Base-by-base conservation (phyloP, 768 basidiomycete species). In the Boletus coccyginus region DNA sequence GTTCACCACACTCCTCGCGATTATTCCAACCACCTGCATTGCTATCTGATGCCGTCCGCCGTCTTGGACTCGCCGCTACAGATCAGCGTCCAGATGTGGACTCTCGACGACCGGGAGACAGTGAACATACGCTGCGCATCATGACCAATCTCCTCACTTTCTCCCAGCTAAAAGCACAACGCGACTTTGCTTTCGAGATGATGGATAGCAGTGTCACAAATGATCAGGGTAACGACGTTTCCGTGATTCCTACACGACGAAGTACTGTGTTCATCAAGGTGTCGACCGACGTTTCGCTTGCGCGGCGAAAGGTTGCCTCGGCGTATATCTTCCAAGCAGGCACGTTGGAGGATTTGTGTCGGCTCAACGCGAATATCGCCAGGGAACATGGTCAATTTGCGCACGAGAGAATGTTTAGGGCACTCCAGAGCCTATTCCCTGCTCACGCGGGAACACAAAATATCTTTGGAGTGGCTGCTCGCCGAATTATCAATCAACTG, bases 121-220 rank as follows among this genome's bases (percentile, higher is more conserved):
- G 78, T 11, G 77, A 81, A 49, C 82, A 83, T 61, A 85, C 88
- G 32, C 66, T 86, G n/a, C 82, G 86, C 14, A 82, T 88, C 57
- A 88, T 90, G 88, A 89, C 88, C 5, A 89, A 88, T 63, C 73
- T 91, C 2, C 75, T 90, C 53, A 83, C 85, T 0, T 77, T 84
- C 53, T 81, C 84, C 13, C 81, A 79, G 55, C 76, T 78, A 39
- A 66, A 69, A 42, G 64, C 59, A 5, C 64, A 73, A 12, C 71
- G 74, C 46, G 76, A 74, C 7, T 71, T 75, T 1, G 75, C 81
- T 13, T 71, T 76, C 8, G 74, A 76, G 50, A 70, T 69, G 17
- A 63, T 68, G n/a, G 80, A 76, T 0, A 78, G 75, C 40, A 29
- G 40, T 5, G 52, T 41, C 21, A 39, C 55, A 21, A 62, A 58